Percentiles rank a stretch among this genome's conserved stretches.
Conservation (phyloP, 2,329 filamentous ascomycete species). For the Elsinoe necatrix region DNA sequence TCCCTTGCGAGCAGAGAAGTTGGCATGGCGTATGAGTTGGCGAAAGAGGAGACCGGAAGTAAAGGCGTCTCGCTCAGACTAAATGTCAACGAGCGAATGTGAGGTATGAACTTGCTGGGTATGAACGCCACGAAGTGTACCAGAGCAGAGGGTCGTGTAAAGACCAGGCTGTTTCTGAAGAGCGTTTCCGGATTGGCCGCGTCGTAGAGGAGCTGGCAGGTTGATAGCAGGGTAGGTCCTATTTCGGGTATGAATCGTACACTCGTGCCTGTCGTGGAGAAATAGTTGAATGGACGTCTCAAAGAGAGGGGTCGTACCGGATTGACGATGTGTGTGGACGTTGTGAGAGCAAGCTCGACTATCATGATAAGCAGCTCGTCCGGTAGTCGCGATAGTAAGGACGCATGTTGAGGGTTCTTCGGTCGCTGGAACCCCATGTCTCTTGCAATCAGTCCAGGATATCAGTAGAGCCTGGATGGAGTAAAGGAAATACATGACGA, state of each 20-base stretch:
- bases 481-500: background rate
- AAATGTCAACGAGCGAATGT: constrained; percentile 31
- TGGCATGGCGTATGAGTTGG: background rate
- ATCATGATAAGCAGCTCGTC: constrained; percentile 21
- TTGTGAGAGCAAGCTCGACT: constrained; percentile 17
- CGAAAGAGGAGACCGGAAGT: background rate
- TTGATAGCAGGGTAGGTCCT: constrained; percentile 26
- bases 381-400: constrained; percentile 19
- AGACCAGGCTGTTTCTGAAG: constrained; percentile 32
- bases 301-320: background rate
- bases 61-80: constrained; percentile 27
- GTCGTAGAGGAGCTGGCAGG: constrained; percentile 30
- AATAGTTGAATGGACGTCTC: background rate
- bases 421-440: background rate
- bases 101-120: constrained; percentile 20
- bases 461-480: background rate
- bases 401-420: constrained; percentile 2
- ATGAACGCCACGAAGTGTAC: constrained; percentile 27
- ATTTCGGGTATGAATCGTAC: constrained; percentile 16
- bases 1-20: constrained; percentile 21
- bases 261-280: constrained; percentile 1
- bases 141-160: constrained; percentile 28
- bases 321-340: constrained; percentile 17
- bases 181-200: constrained; percentile 28
- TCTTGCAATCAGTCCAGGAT: background rate